Conservation (phyloP, 1,139 yeast genomes). For the Meyerozyma elateridarum region DNA sequence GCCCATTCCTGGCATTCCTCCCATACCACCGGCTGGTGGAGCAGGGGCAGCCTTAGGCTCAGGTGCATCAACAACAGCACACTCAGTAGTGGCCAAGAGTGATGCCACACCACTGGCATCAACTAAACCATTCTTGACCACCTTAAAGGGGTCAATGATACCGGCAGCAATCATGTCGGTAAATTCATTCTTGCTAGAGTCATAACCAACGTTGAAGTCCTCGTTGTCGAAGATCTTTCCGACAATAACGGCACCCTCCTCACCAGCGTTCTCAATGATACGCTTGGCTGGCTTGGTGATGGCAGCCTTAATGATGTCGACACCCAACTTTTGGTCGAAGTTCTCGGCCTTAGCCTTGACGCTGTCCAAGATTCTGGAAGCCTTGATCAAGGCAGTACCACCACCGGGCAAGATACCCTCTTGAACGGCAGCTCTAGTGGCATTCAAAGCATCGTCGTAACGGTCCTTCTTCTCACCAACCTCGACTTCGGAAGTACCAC, state of each 20-base stretch:
- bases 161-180: constrained; percentile 97
- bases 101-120: constrained; percentile 99
- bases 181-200: constrained; percentile 89
- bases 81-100: constrained; percentile 95
- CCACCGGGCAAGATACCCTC: constrained; percentile 99
- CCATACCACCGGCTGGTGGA: constrained; percentile 53
- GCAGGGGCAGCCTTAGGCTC: constrained; percentile 76
- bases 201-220: constrained; percentile 89
- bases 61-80: constrained; percentile 97
- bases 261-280: constrained; percentile 98
- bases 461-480: constrained; percentile 99
- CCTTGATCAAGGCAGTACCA: constrained; percentile 97
- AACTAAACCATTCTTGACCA: constrained; percentile 92
- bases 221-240: constrained; percentile 89
- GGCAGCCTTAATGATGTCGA: constrained; percentile 91
- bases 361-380: constrained; percentile 73
- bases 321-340: constrained; percentile 98
- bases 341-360: constrained; percentile 68
- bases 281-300: constrained; percentile 96
- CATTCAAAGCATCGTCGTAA: constrained; percentile 97
- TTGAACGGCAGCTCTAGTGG: constrained; percentile 99
- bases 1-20: constrained; percentile 31
- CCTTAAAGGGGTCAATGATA: constrained; percentile 98
- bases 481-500: constrained; percentile 97
- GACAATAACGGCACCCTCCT: constrained; percentile 95